These are phyloP conservation scores for Syzygium jambos DNA, from an alignment of 345 rosid species.

Conservation along the genomic window DNA sequence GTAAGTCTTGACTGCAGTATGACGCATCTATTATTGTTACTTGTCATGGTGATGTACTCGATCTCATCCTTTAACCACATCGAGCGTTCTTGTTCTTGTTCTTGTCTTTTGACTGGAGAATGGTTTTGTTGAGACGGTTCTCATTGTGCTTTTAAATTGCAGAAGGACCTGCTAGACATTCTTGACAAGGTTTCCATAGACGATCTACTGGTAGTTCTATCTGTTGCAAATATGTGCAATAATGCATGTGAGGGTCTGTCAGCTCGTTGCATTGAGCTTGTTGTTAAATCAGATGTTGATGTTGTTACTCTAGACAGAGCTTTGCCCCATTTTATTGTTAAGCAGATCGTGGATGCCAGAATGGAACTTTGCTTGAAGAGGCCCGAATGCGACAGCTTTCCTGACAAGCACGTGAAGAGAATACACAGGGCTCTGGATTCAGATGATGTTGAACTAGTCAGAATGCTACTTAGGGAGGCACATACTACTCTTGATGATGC, in stretches of 20 bases:
- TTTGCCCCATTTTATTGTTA: constrained; percentile 39
- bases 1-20: neutral
- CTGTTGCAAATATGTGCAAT: constrained; percentile 45
- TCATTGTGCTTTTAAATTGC: constrained; percentile 16
- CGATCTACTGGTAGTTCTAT: constrained; percentile 55
- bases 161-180: constrained; percentile 56
- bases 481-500: constrained; percentile 63
- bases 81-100: neutral
- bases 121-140: neutral
- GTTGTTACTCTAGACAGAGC: constrained; percentile 50
- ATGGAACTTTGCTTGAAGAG: constrained; percentile 21
- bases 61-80: neutral
- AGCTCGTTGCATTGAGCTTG: constrained; percentile 35
- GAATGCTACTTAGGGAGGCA: constrained; percentile 66
- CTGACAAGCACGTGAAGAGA: constrained; percentile 52
- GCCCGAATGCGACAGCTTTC: constrained; percentile 18
- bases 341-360: constrained; percentile 38
- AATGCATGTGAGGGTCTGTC: constrained; percentile 41
- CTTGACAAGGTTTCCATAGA: constrained; percentile 50
- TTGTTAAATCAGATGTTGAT: constrained; percentile 58
- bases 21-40: neutral
- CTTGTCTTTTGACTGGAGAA: neutral
- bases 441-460: constrained; percentile 76
- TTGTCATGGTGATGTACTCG: neutral
- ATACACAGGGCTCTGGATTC: constrained; percentile 75